Conservation (phyloP, 345 rosid species). For the Gossypium herbaceum region DNA sequence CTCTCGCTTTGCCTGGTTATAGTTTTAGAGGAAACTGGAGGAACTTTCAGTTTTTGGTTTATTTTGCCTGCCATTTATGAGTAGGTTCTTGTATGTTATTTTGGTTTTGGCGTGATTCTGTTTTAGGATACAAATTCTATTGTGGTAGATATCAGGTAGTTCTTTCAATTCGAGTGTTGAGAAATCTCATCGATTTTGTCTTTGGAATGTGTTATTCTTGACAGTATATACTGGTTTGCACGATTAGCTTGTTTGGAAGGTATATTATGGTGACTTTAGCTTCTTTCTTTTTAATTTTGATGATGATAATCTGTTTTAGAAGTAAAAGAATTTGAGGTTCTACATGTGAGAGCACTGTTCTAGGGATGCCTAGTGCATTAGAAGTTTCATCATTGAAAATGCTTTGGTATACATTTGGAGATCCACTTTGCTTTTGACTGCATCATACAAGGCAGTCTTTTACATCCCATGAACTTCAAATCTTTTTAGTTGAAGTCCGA, state of each 20-base stretch:
- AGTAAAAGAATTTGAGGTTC: background rate
- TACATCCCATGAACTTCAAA: background rate
- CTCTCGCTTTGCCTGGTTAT: background rate
- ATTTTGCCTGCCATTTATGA: background rate
- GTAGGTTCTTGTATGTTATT: conserved; percentile 1
- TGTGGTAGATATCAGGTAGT: background rate
- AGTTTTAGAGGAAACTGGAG: background rate
- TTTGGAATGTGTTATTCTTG: background rate
- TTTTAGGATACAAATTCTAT: conserved; percentile 19
- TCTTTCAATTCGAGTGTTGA: background rate
- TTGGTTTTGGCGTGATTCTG: background rate
- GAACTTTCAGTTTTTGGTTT: background rate
- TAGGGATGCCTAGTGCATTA: background rate
- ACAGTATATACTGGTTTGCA: background rate
- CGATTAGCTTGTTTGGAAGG: background rate
- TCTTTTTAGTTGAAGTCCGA: background rate
- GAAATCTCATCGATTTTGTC: background rate
- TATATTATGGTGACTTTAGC: background rate
- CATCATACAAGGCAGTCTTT: background rate
- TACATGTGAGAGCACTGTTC: background rate
- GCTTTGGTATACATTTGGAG: background rate
- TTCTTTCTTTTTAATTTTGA: background rate
- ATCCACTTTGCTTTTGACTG: background rate
- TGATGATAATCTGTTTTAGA: background rate
- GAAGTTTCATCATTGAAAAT: background rate